Evolutionary conservation across 768 basidiomycete genomes (phyloP).

Genomic region (Rhizopogon roseolus): DNA sequence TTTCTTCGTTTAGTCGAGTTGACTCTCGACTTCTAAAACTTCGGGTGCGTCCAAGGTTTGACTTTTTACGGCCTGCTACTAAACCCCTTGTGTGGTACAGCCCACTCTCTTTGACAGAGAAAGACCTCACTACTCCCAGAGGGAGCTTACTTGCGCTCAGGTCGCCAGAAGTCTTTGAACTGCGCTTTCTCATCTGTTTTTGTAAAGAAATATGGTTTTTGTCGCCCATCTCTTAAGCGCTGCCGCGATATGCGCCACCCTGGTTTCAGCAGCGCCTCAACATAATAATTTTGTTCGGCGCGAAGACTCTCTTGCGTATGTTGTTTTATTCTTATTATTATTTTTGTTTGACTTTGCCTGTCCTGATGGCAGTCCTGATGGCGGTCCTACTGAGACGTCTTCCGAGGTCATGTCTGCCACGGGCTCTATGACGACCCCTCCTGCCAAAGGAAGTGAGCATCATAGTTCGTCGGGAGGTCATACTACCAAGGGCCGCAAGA

Average conservation of each 20-base stretch:
- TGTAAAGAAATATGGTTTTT: conserved; percentile 50
- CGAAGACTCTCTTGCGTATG: not conserved
- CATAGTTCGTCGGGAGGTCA: not conserved
- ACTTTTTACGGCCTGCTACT: conserved; percentile 1
- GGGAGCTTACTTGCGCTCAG: conserved; percentile 49
- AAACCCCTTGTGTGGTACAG: conserved; percentile 24
- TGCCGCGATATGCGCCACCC: conserved; percentile 47
- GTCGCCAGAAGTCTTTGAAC: conserved; percentile 41
- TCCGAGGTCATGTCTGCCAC: not conserved
- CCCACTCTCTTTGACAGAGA: conserved; percentile 76
- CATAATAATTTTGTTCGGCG: conserved; percentile 20
- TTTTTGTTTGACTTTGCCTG: not conserved
- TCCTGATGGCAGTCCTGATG: not conserved
- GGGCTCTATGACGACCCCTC: not conserved
- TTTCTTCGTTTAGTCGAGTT: conserved; percentile 53
- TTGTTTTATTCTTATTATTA: not conserved
- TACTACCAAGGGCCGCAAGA: not conserved
- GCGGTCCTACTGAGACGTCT: not conserved
- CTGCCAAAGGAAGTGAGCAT: not conserved
- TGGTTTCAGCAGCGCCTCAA: conserved; percentile 45
- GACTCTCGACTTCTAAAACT: conserved; percentile 52
- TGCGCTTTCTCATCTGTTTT: conserved; percentile 34
- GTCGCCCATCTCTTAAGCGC: conserved; percentile 51
- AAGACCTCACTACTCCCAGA: conserved; percentile 49
- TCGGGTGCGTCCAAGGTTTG: conserved; percentile 34